Evolutionary conservation across 2,329 filamentous ascomycete species (phyloP), one percentile per base, ranked within the genome.

Genomic region (Lecanosticta acicola): DNA sequence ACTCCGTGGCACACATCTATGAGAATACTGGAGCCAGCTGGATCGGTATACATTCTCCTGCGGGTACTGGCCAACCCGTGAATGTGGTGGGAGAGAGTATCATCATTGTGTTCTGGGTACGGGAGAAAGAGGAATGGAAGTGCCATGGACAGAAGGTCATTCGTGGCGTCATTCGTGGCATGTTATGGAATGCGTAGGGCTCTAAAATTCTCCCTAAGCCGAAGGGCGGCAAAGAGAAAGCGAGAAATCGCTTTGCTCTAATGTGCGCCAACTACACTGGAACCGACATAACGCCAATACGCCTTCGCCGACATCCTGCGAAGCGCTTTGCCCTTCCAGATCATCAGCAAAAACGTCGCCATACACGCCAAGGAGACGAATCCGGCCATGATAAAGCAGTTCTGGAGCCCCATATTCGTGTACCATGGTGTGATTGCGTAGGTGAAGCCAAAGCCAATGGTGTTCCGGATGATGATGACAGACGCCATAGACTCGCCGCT

Each of bases 371-470:
- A 11, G 10, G 49, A 45, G 16, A 54, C 34, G 29, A 49, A 49
- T 8, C 43, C 51, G 10, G 48, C 44, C 19, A 43, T 40, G 10
- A 54, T 59, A 47, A 72, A 72, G 24, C 65, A 68, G 43, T 70
- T 66, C 45, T 67, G 65, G 19, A 68, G 57, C 1, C 70, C 70
- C 59, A 72, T 64, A 20, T 43, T 59, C 1, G 58, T 60, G 9
- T 71, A 55, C 69, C 70, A 72, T 1, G 69, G 70, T 2, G 68
- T 71, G 45, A 72, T 61, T 32, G 74, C 74, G 56, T 79, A 78
- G 18, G 44, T 51, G 44, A 73, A 68, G 0, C 66, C 71, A 50
- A 73, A 73, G 0, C 66, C 67, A 60, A 74, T 71, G 2, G 70
- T 71, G 46, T 73, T 74, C 3, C 71, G 67, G n/a, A 74, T 67